Conservation (phyloP, 2,329 filamentous ascomycete genomes). For the Apiospora arundinis region DNA sequence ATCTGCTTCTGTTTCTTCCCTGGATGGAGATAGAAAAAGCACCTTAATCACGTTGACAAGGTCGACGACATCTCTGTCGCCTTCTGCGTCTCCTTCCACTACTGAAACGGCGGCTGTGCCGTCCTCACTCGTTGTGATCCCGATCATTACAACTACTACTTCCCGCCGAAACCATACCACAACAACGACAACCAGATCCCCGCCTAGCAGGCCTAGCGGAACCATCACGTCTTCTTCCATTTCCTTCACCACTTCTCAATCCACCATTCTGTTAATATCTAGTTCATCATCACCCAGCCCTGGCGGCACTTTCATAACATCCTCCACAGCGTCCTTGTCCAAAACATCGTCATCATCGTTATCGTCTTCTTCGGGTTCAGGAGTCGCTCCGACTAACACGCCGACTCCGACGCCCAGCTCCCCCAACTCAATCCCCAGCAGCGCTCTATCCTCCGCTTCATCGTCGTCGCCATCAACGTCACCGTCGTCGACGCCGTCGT, state of each 20-base stretch:
- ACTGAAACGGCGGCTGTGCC: neutral
- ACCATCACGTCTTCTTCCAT: neutral
- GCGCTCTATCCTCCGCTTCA: neutral
- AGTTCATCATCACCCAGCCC: slow-evolving; percentile 37
- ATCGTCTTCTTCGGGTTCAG: slow-evolving; percentile 23
- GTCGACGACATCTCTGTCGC: neutral
- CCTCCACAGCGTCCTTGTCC: slow-evolving; percentile 24
- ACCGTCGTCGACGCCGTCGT: neutral
- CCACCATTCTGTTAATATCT: slow-evolving; percentile 19
- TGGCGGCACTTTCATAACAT: slow-evolving; percentile 52
- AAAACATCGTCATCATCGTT: slow-evolving; percentile 24
- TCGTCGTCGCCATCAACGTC: neutral
- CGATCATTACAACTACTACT: slow-evolving; percentile 31
- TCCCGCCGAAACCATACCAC: slow-evolving; percentile 21
- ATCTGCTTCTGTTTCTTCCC: neutral
- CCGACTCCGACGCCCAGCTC: neutral
- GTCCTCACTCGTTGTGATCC: slow-evolving; percentile 31
- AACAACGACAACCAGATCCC: neutral
- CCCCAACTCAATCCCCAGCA: neutral
- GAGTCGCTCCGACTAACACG: neutral
- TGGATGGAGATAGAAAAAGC: neutral
- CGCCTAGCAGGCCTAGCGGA: neutral
- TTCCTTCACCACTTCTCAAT: neutral
- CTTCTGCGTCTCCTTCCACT: neutral
- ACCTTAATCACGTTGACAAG: slow-evolving; percentile 19